Evolutionary conservation across 139 green algal species (phyloP), one percentile per base, ranked within the genome.

Genomic region (Tetratostichococcus sp.): DNA sequence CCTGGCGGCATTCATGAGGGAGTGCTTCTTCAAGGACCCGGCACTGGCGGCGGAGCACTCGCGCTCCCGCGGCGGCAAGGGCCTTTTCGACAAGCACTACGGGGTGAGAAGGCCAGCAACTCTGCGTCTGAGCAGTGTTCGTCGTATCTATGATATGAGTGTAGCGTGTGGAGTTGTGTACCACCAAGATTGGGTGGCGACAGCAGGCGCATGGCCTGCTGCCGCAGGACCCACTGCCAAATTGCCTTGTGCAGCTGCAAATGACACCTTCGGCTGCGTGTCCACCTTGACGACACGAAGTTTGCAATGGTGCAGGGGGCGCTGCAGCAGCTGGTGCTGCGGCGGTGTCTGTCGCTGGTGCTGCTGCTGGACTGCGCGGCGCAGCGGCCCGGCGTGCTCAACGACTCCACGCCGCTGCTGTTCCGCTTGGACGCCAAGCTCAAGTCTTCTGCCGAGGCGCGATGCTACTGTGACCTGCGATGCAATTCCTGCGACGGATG

Each of bases 301-400:
- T n/a, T n/a, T n/a, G n/a, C n/a, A n/a, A n/a, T n/a, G n/a, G n/a
- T 77, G 75, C 83, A 93, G 91, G 75, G 58, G 2, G 78, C 86
- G 21, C 73, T 89, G 35, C 84, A 83, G 0, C 74, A 78, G 25
- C 58, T 89, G 21, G 74, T 95, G 33, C 71, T 97, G 21, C 91
- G 93, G 72, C 88, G 89, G 22, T 79, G 93, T 33, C 83, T 97
- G 74, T 84, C 94, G 75, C 76, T 96, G 43, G 87, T 91, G 17
- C 75, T 93, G 57, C 83, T 97, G 32, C 81, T 97, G 68, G 92
- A 97, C 82, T 70, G 74, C 5, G 83, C 79, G 2, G 69, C 58
- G 28, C 39, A 34, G 8, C 33, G 35, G 19, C 33, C 67, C 0
- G 31, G 69, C 16, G 73, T 86, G 42, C 82, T 80, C 0, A 28